Evolutionary conservation across 805 yeast species (phyloP), one percentile per base, ranked within the genome.

Genomic region (Cyberlindnera subsufficiens): DNA sequence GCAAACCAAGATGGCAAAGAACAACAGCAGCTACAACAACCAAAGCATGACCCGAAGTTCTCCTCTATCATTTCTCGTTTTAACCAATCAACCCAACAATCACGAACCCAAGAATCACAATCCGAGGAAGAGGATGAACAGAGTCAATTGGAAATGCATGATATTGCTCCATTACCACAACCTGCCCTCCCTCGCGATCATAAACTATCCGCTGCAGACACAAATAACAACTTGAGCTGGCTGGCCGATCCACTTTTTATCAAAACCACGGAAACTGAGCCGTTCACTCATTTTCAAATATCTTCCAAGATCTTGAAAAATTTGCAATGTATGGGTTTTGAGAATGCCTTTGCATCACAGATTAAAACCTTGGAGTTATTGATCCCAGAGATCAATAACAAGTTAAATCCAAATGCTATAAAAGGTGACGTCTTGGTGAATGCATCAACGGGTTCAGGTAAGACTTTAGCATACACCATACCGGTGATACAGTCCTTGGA

Each of bases 401-500:
- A 38, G 30, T 41, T 58, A 19, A 51, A 58, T 30, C 55, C 57
- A 19, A 43, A 51, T 13, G 35, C 54, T 30, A 46, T 45, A 10
- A 68, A 69, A 43, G 91, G 91, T 19, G 96, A 93, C 63, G 62
- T 89, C 16, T 67, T 91, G 36, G 96, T 91, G 6, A 90, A 91
- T 63, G 96, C 99, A 2, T 78, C 95, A 10, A 91, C 99, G 0
- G 99, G 99, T 35, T 85, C 96, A 0, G 99, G 99, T 55, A 91
- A 91, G 59, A 91, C 99, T 0, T 67, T 93, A 42, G 95, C 96
- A 2, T 91, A 91, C 56, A 72, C 80, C 39, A 72, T 91, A 2
- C 98, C 99, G 1, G 74, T 93, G 7, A 71, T 93, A 3, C 89
- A 90, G 47, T 66, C 78, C 3, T 67, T 91, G 40, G 65, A 71